These are phyloP conservation scores for Colletotrichum destructivum DNA, from an alignment of 2,329 filamentous ascomycete species.

Conservation along the genomic window DNA sequence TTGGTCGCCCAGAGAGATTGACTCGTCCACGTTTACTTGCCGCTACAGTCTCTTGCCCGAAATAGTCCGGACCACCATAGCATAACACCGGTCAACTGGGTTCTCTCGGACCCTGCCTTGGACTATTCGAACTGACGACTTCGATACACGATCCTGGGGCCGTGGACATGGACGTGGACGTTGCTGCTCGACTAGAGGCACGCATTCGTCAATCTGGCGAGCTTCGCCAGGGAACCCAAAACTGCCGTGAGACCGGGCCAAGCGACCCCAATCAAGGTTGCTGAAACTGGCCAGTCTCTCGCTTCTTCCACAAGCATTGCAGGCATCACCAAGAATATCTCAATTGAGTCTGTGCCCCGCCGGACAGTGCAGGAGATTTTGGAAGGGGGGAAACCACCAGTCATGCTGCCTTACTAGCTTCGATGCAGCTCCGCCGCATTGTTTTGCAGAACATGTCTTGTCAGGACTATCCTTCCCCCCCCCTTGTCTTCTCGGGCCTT, in stretches of 20 bases:
- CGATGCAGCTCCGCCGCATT: slow-evolving; percentile 31
- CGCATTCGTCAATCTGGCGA: slow-evolving; percentile 3
- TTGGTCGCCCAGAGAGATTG: neutral
- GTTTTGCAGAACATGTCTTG: slow-evolving; percentile 20
- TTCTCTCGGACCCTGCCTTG: neutral
- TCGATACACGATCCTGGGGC: slow-evolving; percentile 3
- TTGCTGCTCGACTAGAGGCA: neutral
- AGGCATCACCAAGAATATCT: slow-evolving; percentile 34
- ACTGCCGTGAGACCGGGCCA: slow-evolving; percentile 39
- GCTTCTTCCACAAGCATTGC: slow-evolving; percentile 39
- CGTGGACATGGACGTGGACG: slow-evolving; percentile 6
- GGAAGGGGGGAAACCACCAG: slow-evolving; percentile 11
- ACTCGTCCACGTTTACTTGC: too few species aligned
- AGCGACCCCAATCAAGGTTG: slow-evolving; percentile 37
- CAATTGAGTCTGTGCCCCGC: slow-evolving; percentile 31
- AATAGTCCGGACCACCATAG: neutral
- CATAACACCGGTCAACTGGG: slow-evolving; percentile 10
- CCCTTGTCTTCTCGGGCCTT: slow-evolving; percentile 22
- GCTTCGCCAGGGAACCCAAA: slow-evolving; percentile 24
- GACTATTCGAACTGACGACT: neutral
- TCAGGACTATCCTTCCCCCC: neutral
- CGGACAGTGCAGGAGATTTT: neutral
- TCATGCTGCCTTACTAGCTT: slow-evolving; percentile 23
- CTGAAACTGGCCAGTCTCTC: slow-evolving; percentile 35
- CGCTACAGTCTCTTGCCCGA: neutral